A percentile compares a stretch with the other conserved stretches of the same genome.
These are phyloP conservation scores for Agastache rugosa DNA, from an alignment of 257 asterid species.

Conservation along the genomic window DNA sequence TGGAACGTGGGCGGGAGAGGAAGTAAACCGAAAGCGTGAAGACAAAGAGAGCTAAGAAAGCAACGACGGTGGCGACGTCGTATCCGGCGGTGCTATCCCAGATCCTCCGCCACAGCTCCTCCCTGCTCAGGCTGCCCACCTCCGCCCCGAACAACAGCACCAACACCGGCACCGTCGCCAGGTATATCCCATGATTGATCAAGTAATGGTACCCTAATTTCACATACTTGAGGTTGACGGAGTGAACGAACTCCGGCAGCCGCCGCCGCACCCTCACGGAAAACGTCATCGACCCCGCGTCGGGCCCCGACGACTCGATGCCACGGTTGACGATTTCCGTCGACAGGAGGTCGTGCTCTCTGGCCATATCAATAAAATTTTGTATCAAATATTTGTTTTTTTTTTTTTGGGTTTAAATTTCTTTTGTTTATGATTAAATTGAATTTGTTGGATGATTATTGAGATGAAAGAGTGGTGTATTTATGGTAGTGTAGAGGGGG, in stretches of 20 bases:
- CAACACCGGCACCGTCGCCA: conserved; percentile 75
- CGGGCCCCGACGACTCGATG: conserved; percentile 70
- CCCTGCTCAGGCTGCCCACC: conserved; percentile 78
- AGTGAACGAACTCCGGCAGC: conserved; percentile 85
- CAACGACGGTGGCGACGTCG: conserved; percentile 68
- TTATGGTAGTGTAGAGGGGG: conserved; percentile 37
- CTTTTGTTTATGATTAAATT: background rate
- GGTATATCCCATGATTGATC: conserved; percentile 72
- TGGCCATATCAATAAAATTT: conserved; percentile 44
- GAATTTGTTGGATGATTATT: conserved; percentile 8
- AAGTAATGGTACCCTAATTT: conserved; percentile 85
- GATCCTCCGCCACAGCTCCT: conserved; percentile 74
- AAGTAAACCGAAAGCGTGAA: conserved; percentile 67
- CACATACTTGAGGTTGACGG: conserved; percentile 90
- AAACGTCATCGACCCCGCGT: conserved; percentile 75
- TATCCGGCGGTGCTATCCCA: conserved; percentile 74
- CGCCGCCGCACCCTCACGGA: conserved; percentile 81
- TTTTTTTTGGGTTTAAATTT: background rate
- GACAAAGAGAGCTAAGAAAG: conserved; percentile 59
- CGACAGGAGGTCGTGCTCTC: conserved; percentile 75
- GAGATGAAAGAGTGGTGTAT: conserved; percentile 38
- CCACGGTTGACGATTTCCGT: conserved; percentile 93
- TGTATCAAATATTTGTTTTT: background rate
- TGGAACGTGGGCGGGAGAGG: conserved; percentile 71
- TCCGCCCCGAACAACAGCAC: conserved; percentile 76